Percentiles rank a stretch among this genome's conserved stretches.
Evolutionary conservation across 805 yeast species (phyloP).

Genomic region (Blastobotrys chiropterorum): DNA sequence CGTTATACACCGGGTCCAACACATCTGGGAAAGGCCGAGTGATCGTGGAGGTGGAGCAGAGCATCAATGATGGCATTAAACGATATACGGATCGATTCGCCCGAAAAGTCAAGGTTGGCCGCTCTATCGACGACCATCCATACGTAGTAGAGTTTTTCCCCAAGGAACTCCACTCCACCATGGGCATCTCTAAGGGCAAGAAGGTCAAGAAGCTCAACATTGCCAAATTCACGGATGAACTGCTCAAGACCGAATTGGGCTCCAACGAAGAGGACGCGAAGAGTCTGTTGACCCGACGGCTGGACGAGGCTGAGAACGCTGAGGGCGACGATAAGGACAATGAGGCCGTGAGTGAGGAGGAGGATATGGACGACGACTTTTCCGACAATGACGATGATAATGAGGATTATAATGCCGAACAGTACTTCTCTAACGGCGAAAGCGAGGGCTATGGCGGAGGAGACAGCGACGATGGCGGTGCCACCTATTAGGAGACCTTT

Average conservation of each 20-base stretch:
- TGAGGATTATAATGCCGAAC: conserved; percentile 74
- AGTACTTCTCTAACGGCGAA: conserved; percentile 67
- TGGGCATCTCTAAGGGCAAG: conserved; percentile 51
- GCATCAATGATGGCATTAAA: conserved; percentile 56
- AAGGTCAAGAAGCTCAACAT: conserved; percentile 32
- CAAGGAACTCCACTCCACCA: conserved; percentile 62
- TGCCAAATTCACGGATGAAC: conserved; percentile 35
- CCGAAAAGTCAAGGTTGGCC: conserved; percentile 61
- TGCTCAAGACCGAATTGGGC: conserved; percentile 32
- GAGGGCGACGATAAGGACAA: conserved; percentile 25
- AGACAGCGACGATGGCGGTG: conserved; percentile 54
- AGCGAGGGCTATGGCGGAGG: conserved; percentile 48
- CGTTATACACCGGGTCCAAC: conserved; percentile 22
- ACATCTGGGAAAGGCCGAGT: conserved; percentile 14
- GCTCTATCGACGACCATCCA: conserved; percentile 74
- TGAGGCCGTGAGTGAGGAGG: conserved; percentile 37
- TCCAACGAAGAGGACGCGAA: conserved; percentile 22
- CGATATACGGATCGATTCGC: conserved; percentile 78
- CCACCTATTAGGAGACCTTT: conserved; percentile 23
- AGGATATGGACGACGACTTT: conserved; percentile 53
- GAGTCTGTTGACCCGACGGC: conserved; percentile 28
- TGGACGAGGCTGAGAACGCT: conserved; percentile 20
- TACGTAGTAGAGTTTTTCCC: conserved; percentile 69
- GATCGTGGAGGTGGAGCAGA: conserved; percentile 18
- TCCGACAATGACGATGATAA: conserved; percentile 69